phyloP scores from a whole-genome alignment of 306 rosid genomes.

The Malus fusca region DNA sequence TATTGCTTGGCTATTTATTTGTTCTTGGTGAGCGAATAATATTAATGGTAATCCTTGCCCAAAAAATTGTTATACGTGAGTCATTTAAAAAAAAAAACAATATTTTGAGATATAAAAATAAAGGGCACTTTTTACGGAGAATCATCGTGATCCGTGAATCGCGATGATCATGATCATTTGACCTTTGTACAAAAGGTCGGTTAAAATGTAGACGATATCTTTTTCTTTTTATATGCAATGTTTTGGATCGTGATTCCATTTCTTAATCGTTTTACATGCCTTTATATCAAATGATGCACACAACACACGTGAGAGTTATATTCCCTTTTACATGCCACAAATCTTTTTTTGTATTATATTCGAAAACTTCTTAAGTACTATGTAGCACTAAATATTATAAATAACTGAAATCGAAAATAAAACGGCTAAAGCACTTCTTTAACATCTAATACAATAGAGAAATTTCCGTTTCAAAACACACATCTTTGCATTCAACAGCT shows the following conservation, averaged over 20 bases:
- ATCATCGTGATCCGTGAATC: background rate
- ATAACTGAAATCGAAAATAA: too few species aligned
- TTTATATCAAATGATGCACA: background rate
- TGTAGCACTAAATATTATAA: background rate
- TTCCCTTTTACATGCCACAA: background rate
- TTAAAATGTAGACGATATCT: background rate
- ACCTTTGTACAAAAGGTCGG: background rate
- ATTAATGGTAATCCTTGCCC: background rate
- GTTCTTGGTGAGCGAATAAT: background rate
- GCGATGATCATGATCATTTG: background rate
- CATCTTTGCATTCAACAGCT: too few species aligned
- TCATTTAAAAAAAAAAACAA: too few species aligned
- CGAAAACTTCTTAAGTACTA: too few species aligned
- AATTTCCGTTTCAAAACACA: too few species aligned
- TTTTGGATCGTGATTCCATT: background rate
- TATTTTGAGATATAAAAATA: background rate
- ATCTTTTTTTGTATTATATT: too few species aligned
- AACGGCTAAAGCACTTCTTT: too few species aligned
- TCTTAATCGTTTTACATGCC: background rate
- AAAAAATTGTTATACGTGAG: too few species aligned
- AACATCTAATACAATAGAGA: too few species aligned
- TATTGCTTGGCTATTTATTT: too few species aligned
- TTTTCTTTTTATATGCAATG: background rate
- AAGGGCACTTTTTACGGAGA: background rate
- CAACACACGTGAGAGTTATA: background rate